Evolutionary conservation across 176 grass and related monocot genomes (phyloP).

Genomic region (Oryza brachyantha): DNA sequence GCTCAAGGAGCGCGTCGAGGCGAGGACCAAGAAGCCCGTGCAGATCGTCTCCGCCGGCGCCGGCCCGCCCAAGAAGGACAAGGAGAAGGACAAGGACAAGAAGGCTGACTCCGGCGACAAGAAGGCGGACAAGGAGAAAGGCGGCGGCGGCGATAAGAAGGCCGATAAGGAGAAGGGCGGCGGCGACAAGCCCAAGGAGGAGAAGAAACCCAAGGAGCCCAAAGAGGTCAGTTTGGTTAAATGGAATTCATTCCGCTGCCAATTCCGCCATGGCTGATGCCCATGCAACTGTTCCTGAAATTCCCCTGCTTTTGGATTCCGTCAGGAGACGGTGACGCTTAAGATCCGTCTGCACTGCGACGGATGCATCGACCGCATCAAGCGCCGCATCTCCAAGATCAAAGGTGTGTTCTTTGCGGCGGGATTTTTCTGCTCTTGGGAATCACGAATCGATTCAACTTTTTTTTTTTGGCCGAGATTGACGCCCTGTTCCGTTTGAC

Average conservation of each 20-base stretch:
- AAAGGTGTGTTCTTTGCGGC: constrained; percentile 47
- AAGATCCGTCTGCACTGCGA: constrained; percentile 95
- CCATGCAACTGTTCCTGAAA: not conserved
- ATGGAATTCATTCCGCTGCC: not conserved
- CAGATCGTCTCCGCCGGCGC: constrained; percentile 65
- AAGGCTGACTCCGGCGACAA: constrained; percentile 25
- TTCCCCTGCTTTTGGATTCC: constrained; percentile 15
- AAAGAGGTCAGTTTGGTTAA: constrained; percentile 46
- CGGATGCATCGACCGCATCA: constrained; percentile 80
- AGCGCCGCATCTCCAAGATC: constrained; percentile 61
- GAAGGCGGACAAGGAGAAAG: constrained; percentile 24
- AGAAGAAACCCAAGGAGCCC: constrained; percentile 42
- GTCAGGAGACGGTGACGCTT: constrained; percentile 72
- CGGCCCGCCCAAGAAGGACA: constrained; percentile 42
- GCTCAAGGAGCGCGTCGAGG: constrained; percentile 64
- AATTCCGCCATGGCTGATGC: not conserved
- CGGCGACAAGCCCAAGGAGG: constrained; percentile 56
- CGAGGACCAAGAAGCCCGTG: constrained; percentile 51
- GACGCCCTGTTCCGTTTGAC: not conserved
- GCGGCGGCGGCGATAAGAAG: not conserved
- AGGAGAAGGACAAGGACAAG: constrained; percentile 5
- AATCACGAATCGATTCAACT: not conserved
- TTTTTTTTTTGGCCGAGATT: not conserved
- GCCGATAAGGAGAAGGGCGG: constrained; percentile 19
- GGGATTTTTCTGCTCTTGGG: not conserved